Evolutionary conservation across 1,284 basidiomycete genomes (phyloP), one percentile per base, ranked within the genome.

Genomic region (Wolfiporia cocos): DNA sequence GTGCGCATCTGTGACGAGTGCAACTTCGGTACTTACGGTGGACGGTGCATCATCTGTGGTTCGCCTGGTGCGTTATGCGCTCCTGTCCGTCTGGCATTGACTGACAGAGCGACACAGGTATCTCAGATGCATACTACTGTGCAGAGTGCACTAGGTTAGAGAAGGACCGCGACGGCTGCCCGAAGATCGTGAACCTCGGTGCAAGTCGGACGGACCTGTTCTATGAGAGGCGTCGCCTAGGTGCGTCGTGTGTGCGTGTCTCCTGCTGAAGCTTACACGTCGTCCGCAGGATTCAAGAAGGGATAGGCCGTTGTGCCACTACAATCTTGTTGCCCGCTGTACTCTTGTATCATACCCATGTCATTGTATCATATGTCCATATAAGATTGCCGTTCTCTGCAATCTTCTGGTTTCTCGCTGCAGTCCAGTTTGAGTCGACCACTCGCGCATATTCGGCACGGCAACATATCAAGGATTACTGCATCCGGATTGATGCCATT

Each of bases 1-100:
- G 96, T 99, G 44, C 83, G 93, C 56, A 96, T 98, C 57, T 99
- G 96, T 65, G 96, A 99, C 63, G 95, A 99, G 70, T 99, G 96
- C 69, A 98, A 98, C 65, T 99, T 94, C 66, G 96, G 96, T 47
- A 94, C 92, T 41, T 96, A 94, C 61, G 93, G 94, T 20, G 92
- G 93, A 43, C 76, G 92, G 50, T 99, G 96, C 64, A 97, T 99
- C 67, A 94, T 99, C 51, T 99, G 96, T 57, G 90, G 92, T 37
- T 83, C 89, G 38, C 89, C 89, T 54, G 92, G 92, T 94, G 52
- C 51, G 79, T 66, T 15, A 34, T 26, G 17, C 29, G 3, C 26
- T 5, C 17, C 26, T 5, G 7, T 39, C 36, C 32, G 12, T 23
- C n/a, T 24, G 4, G 23, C 20, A 11, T 32, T n/a, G n/a, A 34